These are phyloP conservation scores for Globisporangium carolinianum DNA, from an alignment of 352 stramenopile species.

Conservation along the genomic window DNA sequence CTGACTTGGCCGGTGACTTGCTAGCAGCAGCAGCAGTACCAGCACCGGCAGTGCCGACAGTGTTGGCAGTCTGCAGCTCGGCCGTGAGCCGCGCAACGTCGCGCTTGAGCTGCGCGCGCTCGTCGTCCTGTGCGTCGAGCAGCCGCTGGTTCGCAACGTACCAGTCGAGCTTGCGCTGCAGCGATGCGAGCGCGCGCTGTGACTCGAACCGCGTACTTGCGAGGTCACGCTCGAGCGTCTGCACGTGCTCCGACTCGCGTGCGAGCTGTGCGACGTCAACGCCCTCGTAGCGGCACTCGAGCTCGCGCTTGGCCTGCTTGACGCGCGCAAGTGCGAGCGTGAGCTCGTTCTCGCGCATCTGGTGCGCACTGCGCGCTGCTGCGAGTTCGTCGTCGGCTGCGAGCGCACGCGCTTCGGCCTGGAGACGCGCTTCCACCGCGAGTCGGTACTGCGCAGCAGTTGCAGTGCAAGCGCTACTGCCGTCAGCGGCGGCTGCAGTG, in stretches of 20 bases:
- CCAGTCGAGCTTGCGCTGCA: conserved; percentile 84
- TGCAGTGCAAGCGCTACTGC: conserved; percentile 12
- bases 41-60: no score
- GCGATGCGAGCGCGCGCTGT: conserved; percentile 26
- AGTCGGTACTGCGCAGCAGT: conserved; percentile 39
- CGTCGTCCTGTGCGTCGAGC: conserved; percentile 72
- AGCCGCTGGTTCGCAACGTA: conserved; percentile 79
- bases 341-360: conserved; percentile 57
- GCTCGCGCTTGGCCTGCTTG: conserved; percentile 74
- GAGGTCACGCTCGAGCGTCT: conserved; percentile 37
- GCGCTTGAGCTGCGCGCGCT: conserved; percentile 32
- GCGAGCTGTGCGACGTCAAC: conserved; percentile 56
- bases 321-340: conserved; percentile 64
- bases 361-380: conserved; percentile 21
- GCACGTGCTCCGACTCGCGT: conserved; percentile 39
- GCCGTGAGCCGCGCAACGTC: conserved; percentile 7
- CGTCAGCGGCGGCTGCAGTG: conserved; percentile 2
- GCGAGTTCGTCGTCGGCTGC: conserved; percentile 59
- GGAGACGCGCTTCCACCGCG: conserved; percentile 55
- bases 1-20: not conserved
- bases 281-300: conserved; percentile 75
- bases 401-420: conserved; percentile 45
- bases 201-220: conserved; percentile 41
- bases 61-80: conserved; percentile 5
- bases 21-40: not conserved